These are phyloP conservation scores for Eucalyptus brandiana DNA, from an alignment of 345 rosid species.

Conservation along the genomic window DNA sequence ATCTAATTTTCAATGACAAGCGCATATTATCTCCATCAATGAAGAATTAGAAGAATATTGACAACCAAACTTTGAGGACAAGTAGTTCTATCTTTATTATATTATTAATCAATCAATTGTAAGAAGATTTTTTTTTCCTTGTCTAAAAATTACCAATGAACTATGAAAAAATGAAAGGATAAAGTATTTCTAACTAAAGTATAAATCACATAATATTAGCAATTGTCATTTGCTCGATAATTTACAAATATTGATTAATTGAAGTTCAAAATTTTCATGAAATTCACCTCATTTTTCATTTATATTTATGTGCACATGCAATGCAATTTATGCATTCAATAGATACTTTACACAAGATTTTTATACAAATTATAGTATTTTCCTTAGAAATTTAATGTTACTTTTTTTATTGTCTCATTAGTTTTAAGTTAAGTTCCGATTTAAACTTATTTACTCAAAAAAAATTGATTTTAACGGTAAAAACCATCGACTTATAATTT, in stretches of 20 bases:
- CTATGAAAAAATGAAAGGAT: not conserved
- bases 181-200: not conserved
- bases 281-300: not conserved
- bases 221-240: not conserved
- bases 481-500: rapidly evolving
- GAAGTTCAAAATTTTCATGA: not conserved
- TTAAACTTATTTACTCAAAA: not conserved
- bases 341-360: not conserved
- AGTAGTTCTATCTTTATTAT: not conserved
- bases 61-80: not conserved
- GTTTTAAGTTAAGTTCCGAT: not conserved
- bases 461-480: rapidly evolving
- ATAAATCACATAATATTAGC: not conserved
- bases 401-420: not conserved
- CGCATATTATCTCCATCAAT: not conserved
- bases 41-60: not conserved
- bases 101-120: not conserved
- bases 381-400: not conserved
- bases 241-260: not conserved
- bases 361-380: too few relatives aligned
- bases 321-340: not conserved
- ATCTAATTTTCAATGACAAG: not conserved
- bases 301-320: not conserved
- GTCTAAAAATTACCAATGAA: not conserved
- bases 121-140: not conserved